Conservation (phyloP, 2,329 filamentous ascomycete species). For the Cladosporium cucumerinum region DNA sequence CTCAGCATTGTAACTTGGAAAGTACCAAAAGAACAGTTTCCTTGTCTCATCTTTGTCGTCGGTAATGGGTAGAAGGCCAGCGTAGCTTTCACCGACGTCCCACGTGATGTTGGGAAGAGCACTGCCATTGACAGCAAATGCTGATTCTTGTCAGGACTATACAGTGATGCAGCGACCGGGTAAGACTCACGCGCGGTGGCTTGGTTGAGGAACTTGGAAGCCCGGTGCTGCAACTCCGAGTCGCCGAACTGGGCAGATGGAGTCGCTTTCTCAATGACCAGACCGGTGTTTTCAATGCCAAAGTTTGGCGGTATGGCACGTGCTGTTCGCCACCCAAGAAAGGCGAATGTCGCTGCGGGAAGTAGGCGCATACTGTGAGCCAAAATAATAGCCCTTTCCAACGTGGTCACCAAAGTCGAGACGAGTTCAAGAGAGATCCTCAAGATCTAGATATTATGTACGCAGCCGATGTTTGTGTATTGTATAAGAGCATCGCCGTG, state of each 20-base stretch:
- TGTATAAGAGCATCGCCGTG: neutral
- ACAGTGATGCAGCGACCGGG: neutral
- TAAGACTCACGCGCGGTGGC: neutral
- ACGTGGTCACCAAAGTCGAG: neutral
- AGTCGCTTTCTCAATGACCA: neutral
- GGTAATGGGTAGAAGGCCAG: conserved; percentile 33
- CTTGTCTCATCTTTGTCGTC: conserved; percentile 24
- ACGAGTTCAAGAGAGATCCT: neutral
- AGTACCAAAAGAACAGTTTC: conserved; percentile 49
- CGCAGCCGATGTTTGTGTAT: neutral
- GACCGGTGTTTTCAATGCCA: neutral
- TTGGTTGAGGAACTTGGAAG: neutral
- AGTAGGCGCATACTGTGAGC: neutral
- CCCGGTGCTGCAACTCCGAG: neutral
- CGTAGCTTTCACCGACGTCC: conserved; percentile 13
- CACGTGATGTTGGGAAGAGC: conserved; percentile 2
- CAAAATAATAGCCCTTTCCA: neutral
- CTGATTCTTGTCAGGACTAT: conserved; percentile 33
- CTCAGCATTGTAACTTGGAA: conserved; percentile 44
- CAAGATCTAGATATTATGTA: conserved; percentile 4
- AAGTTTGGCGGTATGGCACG: neutral
- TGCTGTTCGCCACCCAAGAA: neutral
- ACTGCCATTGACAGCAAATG: conserved; percentile 32
- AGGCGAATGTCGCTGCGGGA: neutral
- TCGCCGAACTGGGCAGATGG: neutral